A percentile compares a stretch with the other conserved stretches of the same genome.
phyloP scores from a whole-genome alignment of 768 basidiomycete genomes.

The Lactarius sanguifluus region DNA sequence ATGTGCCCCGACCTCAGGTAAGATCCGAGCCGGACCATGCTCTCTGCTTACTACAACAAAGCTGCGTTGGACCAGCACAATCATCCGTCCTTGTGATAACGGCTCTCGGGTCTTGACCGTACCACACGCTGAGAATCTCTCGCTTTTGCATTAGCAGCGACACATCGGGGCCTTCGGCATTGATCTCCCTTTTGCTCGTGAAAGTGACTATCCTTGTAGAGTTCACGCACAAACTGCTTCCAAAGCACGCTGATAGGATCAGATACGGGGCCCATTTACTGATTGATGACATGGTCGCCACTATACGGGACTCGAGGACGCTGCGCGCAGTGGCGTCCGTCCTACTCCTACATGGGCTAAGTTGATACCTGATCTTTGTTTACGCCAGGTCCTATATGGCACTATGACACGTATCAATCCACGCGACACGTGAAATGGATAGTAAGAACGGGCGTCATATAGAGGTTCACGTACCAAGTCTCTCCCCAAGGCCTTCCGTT shows the following conservation, averaged over 20 bases:
- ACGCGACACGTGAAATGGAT: neutral
- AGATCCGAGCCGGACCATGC: neutral
- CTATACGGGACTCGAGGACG: neutral
- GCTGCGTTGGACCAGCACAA: neutral
- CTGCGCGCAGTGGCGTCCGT: neutral
- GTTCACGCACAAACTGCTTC: neutral
- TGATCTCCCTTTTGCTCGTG: neutral
- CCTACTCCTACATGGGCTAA: neutral
- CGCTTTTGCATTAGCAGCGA: neutral
- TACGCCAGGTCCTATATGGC: neutral
- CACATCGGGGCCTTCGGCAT: neutral
- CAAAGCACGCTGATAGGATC: neutral
- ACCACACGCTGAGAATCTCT: neutral
- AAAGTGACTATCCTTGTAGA: neutral
- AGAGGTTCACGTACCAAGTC: neutral
- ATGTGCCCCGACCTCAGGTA: neutral
- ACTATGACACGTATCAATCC: neutral
- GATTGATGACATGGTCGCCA: neutral
- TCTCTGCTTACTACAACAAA: neutral
- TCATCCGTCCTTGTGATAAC: neutral
- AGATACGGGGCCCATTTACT: neutral
- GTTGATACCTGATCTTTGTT: neutral
- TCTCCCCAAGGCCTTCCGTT: neutral
- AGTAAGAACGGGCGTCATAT: neutral
- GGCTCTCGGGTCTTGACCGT: neutral